Evolutionary conservation across 805 yeast species (phyloP).

Genomic region (Scheffersomyces amazonensis): DNA sequence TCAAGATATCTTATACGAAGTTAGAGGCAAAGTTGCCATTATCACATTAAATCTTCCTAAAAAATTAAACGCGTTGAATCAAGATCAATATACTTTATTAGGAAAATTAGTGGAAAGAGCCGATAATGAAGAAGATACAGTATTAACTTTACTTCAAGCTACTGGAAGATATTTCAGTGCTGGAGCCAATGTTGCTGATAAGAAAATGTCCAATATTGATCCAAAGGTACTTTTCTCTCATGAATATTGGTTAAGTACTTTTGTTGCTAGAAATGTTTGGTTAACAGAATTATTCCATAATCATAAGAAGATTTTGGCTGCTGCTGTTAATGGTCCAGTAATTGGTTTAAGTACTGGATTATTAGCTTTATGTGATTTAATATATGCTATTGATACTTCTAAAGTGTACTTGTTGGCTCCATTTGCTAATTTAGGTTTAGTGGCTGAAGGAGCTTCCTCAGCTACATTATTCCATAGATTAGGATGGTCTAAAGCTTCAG

Average conservation of each 20-base stretch:
- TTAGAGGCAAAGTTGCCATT: slow-evolving; percentile 48
- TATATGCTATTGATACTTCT: slow-evolving; percentile 61
- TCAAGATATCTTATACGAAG: slow-evolving; percentile 37
- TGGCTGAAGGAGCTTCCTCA: slow-evolving; percentile 77
- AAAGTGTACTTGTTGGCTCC: slow-evolving; percentile 66
- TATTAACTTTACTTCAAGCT: slow-evolving; percentile 64
- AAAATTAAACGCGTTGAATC: slow-evolving; percentile 63
- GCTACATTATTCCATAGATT: slow-evolving; percentile 65
- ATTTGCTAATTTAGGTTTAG: slow-evolving; percentile 78
- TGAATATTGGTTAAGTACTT: slow-evolving; percentile 51
- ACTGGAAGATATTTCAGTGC: slow-evolving; percentile 78
- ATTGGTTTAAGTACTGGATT: slow-evolving; percentile 76
- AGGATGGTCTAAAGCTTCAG: slow-evolving; percentile 70
- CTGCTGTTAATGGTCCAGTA: slow-evolving; percentile 84
- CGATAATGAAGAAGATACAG: slow-evolving; percentile 56
- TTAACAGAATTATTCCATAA: slow-evolving; percentile 65
- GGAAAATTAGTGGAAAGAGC: slow-evolving; percentile 62
- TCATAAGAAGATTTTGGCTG: slow-evolving; percentile 68
- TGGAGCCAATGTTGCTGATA: slow-evolving; percentile 70
- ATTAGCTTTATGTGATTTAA: slow-evolving; percentile 71
- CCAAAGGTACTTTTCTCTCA: slow-evolving; percentile 30
- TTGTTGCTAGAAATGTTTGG: slow-evolving; percentile 69
- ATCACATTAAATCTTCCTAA: slow-evolving; percentile 66
- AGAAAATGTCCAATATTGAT: slow-evolving; percentile 26
- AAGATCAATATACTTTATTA: slow-evolving; percentile 58